phyloP scores from a whole-genome alignment of 768 basidiomycete species.

The Mycena alexandri region DNA sequence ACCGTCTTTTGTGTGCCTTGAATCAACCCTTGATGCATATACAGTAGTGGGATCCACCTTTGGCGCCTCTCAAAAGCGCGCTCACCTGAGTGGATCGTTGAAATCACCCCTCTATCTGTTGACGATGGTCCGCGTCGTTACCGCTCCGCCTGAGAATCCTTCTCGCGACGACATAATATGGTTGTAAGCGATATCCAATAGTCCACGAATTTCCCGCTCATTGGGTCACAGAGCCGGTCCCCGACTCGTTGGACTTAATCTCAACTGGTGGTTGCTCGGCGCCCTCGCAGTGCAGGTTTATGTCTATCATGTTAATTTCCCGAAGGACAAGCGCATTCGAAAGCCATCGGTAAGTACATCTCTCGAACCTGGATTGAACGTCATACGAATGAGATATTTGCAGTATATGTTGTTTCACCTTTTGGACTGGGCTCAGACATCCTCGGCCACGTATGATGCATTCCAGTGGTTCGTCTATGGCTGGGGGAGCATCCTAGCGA shows the following conservation, averaged over 20 bases:
- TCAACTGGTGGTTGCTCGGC: conserved; percentile 39
- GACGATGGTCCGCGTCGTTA: conserved; percentile 22
- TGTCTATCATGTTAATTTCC: conserved; percentile 37
- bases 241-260: conserved; percentile 35
- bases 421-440: conserved; percentile 39
- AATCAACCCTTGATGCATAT: no score
- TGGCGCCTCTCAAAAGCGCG: no score
- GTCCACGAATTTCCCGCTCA: neutral
- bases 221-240: conserved; percentile 29
- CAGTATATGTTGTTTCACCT: conserved; percentile 39
- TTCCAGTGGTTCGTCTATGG: conserved; percentile 42
- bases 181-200: conserved; percentile 22
- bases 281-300: conserved; percentile 39
- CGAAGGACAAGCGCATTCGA: conserved; percentile 32
- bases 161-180: conserved; percentile 33
- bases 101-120: neutral
- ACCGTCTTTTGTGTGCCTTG: no score
- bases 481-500: conserved; percentile 28
- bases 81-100: no score
- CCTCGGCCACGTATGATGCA: conserved; percentile 38
- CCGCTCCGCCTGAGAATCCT: conserved; percentile 29
- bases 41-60: no score
- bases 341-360: conserved; percentile 26
- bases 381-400: neutral
- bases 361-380: no score